These are phyloP conservation scores for Fonsecaea monophora DNA, from an alignment of 2,329 filamentous ascomycete genomes.

Conservation along the genomic window DNA sequence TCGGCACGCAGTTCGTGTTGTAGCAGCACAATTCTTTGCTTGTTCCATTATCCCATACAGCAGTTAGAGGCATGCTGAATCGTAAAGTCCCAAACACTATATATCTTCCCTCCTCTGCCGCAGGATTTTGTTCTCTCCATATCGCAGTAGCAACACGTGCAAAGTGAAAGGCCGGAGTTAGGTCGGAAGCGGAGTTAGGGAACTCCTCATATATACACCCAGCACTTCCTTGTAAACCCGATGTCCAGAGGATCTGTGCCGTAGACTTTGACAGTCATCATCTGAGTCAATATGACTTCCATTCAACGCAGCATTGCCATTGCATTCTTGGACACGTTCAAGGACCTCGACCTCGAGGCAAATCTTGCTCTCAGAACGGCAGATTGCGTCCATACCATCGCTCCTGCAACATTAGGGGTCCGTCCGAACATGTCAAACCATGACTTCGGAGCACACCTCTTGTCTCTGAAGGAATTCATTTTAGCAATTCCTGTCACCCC, in stretches of 20 bases:
- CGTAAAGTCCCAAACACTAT: too few species aligned
- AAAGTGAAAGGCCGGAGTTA: slow-evolving; percentile 1
- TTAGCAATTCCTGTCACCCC: slow-evolving; percentile 30
- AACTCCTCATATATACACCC: not conserved
- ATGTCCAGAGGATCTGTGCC: not conserved
- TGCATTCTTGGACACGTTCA: slow-evolving; percentile 26
- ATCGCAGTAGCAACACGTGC: too few species aligned
- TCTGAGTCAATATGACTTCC: not conserved
- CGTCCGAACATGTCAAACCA: slow-evolving; percentile 22
- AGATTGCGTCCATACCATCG: slow-evolving; percentile 22
- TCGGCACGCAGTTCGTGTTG: slow-evolving; percentile 54
- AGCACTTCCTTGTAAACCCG: not conserved
- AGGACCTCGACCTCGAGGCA: slow-evolving; percentile 24
- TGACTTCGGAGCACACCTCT: slow-evolving; percentile 25
- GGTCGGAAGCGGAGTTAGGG: slow-evolving; percentile 10
- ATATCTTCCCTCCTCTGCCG: too few species aligned
- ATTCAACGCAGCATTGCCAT: slow-evolving; percentile 23
- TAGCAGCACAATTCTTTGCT: slow-evolving; percentile 29
- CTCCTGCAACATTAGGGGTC: slow-evolving; percentile 21
- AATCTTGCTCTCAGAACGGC: slow-evolving; percentile 16
- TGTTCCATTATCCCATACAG: too few species aligned
- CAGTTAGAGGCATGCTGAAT: too few species aligned
- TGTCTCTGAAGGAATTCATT: slow-evolving; percentile 23
- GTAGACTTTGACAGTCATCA: not conserved
- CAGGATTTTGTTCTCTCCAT: too few species aligned